Evolutionary conservation across 2,329 filamentous ascomycete species (phyloP), one percentile per base, ranked within the genome.

Genomic region (Penicillium sp.): DNA sequence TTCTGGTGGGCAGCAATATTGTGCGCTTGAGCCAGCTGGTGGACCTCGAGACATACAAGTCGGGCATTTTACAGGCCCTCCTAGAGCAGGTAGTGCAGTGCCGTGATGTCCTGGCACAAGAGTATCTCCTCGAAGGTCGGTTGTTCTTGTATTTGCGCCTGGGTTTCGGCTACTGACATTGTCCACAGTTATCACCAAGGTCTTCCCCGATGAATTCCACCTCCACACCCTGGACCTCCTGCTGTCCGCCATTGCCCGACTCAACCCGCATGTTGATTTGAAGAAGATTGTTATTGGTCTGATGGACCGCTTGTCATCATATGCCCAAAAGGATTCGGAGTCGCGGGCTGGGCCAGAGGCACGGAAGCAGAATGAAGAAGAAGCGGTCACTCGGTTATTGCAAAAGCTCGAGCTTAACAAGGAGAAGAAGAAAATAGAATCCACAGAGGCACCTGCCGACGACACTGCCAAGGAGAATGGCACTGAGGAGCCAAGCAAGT

Each of bases 161-260:
- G 23, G 18, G 29, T 18, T 49, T 52, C 62, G 67, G 60, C 70
- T 56, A 49, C 59, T 55, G 50, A 57, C n/a, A 32, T 25, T 9
- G 6, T 46, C 39, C 44, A 32, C 55, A 82, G 93, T 98, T 55
- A 95, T 98, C 58, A 98, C 92, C 4, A 95, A 98, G 71, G 93
- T 97, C 45, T 98, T 98, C 75, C 93, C 93, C 0, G 93, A 98
- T 72, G 93, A 98, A 67, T 98, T 92, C 69, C 95, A 98, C 71
- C 82, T 98, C 20, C 91, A 98, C 67, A 98, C 93, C 0, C 81
- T 98, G 28, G 93, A 97, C 66, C 87, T 96, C 67, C 89, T 98
- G 68, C 82, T 98, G 29, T 93, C 87, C 7, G 93, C 93, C 6
- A 95, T 95, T 29, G 89, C 92, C 12, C 81, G 92, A 50, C 78